Evolutionary conservation across 106 monocot species (phyloP), one percentile per base, ranked within the genome.

Genomic region (Dendrobium officinale): DNA sequence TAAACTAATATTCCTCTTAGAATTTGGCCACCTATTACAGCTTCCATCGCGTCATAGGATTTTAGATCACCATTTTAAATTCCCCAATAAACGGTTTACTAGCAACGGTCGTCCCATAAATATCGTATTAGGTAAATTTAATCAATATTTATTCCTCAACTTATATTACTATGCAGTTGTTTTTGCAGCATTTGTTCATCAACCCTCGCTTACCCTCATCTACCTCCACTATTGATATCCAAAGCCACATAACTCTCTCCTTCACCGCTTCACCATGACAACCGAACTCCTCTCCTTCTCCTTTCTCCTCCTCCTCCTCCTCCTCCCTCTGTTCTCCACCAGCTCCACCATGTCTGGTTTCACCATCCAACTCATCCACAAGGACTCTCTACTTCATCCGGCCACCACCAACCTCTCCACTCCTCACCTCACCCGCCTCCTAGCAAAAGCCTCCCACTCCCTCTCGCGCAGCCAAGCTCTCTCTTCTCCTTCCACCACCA

Each of bases 191-290:
- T 79, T 66, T 22, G 79, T 37, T 79, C 43, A 45, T 79, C 67
- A 78, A 78, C 26, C 40, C 55, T 74, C 56, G 20, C 80, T 80
- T 54, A 20, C 47, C 51, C 13, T 26, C 72, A 15, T 27, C 72
- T 33, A 72, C 33, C 72, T 2, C 51, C 51, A 51, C 51, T 15
- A 51, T 51, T 51, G 13, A 51, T 51, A 72, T 10, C 9, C 31
- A 27, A 33, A 72, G 11, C 8, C 29, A 9, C 6, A 54, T 66
- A 4, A 17, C 55, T 55, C 17, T 17, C 9, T 4, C 22, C 5
- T 66, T 66, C 64, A 6, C 22, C 0, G 64, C 13, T 13, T 15
- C 51, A 9, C 58, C 43, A 72, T 80, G 51, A 5, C 33, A 16
- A 20, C 22, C 37, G 6, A 40, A 51, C 51, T 51, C 13, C 51